These are phyloP conservation scores for Purpureocillium takamizusanense DNA, from an alignment of 2,329 filamentous ascomycete genomes.

Conservation along the genomic window DNA sequence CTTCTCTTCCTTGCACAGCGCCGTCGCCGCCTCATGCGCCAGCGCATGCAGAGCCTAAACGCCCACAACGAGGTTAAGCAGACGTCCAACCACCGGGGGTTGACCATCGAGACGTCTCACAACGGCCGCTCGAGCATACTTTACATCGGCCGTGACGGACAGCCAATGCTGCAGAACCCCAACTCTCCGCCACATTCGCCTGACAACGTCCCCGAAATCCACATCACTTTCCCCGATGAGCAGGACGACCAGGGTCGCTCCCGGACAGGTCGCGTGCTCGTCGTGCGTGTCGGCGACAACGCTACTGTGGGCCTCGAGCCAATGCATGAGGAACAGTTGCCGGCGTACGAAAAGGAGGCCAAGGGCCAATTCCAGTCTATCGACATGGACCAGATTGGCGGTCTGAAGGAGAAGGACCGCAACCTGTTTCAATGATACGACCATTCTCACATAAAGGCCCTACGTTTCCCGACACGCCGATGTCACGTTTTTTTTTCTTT, in stretches of 20 bases:
- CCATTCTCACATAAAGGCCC: neutral
- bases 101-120: constrained; percentile 49
- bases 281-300: constrained; percentile 83
- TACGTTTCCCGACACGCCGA: neutral
- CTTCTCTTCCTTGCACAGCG: constrained; percentile 66
- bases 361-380: constrained; percentile 81
- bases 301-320: constrained; percentile 82
- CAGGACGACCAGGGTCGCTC: constrained; percentile 75
- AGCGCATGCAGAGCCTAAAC: constrained; percentile 50
- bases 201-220: constrained; percentile 87
- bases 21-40: constrained; percentile 38
- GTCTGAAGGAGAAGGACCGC: constrained; percentile 79
- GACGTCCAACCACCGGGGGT: constrained; percentile 41
- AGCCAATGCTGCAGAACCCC: constrained; percentile 67
- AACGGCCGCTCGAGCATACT: constrained; percentile 59
- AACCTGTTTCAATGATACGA: constrained; percentile 23
- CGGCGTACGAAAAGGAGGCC: constrained; percentile 79
- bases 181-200: constrained; percentile 66
- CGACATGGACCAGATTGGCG: constrained; percentile 89
- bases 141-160: constrained; percentile 69
- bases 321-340: constrained; percentile 68
- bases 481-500: neutral
- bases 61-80: constrained; percentile 57
- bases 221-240: constrained; percentile 96
- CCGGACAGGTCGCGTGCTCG: constrained; percentile 79